Percentiles rank a stretch among this genome's conserved stretches.
Conservation (phyloP, 192 early-diverging fungal species). For the Coemansia aciculifera region DNA sequence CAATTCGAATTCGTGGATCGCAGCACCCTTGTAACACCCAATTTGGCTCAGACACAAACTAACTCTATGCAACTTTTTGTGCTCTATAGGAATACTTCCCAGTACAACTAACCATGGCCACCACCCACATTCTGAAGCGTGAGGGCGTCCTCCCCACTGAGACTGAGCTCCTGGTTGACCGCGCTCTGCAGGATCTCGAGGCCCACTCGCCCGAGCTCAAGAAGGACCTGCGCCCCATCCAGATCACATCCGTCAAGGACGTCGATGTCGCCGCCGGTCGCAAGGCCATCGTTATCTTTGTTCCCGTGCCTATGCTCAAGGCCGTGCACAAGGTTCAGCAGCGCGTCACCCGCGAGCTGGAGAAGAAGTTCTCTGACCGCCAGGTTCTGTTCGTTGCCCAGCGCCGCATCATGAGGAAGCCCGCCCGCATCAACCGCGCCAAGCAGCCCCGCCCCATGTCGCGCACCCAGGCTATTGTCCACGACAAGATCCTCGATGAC, state of each 20-base stretch:
- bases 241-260: conserved; percentile 95
- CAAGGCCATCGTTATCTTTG: conserved; percentile 96
- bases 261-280: conserved; percentile 92
- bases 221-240: conserved; percentile 93
- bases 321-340: conserved; percentile 96
- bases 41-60: background rate
- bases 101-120: conserved; percentile 42
- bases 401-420: conserved; percentile 94
- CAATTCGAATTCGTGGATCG: background rate
- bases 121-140: conserved; percentile 58
- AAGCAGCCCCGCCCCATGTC: conserved; percentile 94
- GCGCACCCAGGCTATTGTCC: conserved; percentile 94
- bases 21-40: background rate
- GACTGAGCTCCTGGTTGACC: conserved; percentile 93
- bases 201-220: conserved; percentile 94
- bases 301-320: conserved; percentile 93
- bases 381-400: conserved; percentile 94
- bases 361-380: conserved; percentile 99
- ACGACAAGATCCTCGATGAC: conserved; percentile 96
- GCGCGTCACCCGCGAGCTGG: conserved; percentile 96
- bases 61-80: background rate
- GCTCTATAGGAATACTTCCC: conserved; percentile 28
- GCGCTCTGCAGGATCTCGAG: conserved; percentile 94
- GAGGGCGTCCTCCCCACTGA: conserved; percentile 62
- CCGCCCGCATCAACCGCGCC: conserved; percentile 82